Evolutionary conservation across 192 early-diverging fungal genomes (phyloP).

Genomic region (Haplosporangium gracile): DNA sequence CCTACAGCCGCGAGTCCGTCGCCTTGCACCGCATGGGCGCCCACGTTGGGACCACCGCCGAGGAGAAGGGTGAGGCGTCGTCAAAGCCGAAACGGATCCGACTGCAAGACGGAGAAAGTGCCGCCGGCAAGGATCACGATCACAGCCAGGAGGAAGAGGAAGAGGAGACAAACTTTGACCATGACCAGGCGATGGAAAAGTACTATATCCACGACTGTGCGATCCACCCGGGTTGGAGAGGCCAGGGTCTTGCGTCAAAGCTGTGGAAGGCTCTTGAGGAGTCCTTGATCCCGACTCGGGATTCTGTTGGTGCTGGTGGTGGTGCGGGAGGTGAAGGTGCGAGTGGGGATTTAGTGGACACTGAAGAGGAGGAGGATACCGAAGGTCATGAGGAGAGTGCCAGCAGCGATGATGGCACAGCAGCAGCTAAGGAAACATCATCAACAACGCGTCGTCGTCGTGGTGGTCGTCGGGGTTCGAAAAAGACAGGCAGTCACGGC

Average conservation of each 20-base stretch:
- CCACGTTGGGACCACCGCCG: neutral
- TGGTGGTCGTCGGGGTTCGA: neutral
- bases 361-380: slow-evolving; percentile 22
- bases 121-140: neutral
- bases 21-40: slow-evolving; percentile 31
- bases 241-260: slow-evolving; percentile 29
- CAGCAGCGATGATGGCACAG: neutral
- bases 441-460: neutral
- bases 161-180: slow-evolving; percentile 11
- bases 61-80: neutral
- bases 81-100: slow-evolving; percentile 18
- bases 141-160: neutral
- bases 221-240: slow-evolving; percentile 41
- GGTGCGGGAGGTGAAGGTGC: neutral
- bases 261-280: slow-evolving; percentile 52
- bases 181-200: slow-evolving; percentile 47
- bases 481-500: neutral
- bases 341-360: slow-evolving; percentile 16
- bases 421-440: neutral
- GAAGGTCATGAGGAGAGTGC: neutral
- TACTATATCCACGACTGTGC: slow-evolving; percentile 53
- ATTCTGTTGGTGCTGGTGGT: neutral
- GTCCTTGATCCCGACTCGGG: slow-evolving; percentile 10
- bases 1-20: slow-evolving; percentile 34
- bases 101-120: neutral